Evolutionary conservation across 768 basidiomycete genomes (phyloP), one percentile per base, ranked within the genome.

Genomic region (Hemileccinum rubropunctum): DNA sequence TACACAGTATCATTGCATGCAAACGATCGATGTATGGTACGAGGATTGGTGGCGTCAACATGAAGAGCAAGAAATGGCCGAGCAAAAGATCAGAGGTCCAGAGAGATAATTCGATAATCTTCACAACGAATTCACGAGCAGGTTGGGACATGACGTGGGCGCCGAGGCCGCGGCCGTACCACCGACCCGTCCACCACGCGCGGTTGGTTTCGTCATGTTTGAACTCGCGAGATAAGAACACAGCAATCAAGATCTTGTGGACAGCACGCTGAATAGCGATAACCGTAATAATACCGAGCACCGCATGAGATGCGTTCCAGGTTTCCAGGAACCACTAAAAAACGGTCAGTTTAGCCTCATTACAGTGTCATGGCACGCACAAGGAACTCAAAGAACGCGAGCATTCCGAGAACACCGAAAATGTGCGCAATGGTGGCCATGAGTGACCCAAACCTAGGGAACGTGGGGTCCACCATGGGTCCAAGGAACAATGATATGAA

Each of bases 121-220:
- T 99, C 74, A 98, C 95, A 56, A 98, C 73, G 60, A 92, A 98
- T 75, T 98, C 97, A 65, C 97, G 88, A 26, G 89, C 92, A 45
- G 95, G 95, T 66, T 98, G 97, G n/a, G 92, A 94, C 83, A 95
- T 90, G 37, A 87, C 93, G 66, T 92, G 86, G 5, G 81, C 63
- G 37, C 95, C 95, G 21, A 99, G 79, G 4, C 93, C 93, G 44
- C 94, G 86, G 37, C 95, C 95, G 67, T 94, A 95, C 97, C 97
- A 98, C 64, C 85, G 78, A 41, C 94, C 95, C 28, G 95, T 95
- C 97, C 97, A 99, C 95, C 95, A 99, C 7, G 95, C 95, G 23
- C 92, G 80, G 73, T 98, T 98, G 32, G 92, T 95, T 71, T 98
- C 95, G 66, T 99, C 97, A 66, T 98, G 94, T 74, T 99, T 99